Percentiles rank a stretch among this genome's conserved stretches.
These are phyloP conservation scores for Acanthamoeba royreba DNA, from an alignment of 208 protist species.

Conservation along the genomic window DNA sequence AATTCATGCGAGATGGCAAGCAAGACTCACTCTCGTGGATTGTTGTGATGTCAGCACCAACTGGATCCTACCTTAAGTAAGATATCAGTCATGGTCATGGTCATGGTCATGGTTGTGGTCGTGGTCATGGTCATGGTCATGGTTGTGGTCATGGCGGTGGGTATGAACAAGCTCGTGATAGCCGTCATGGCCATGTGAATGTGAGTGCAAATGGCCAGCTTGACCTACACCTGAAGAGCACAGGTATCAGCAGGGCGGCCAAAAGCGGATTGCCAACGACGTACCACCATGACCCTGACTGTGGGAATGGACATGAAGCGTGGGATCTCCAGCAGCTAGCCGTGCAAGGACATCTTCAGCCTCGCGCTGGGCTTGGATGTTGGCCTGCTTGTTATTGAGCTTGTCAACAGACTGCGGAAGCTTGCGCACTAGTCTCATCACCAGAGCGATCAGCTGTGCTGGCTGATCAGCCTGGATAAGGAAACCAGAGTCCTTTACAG, in stretches of 20 bases:
- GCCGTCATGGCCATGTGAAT: not conserved
- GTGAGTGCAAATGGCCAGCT: not conserved
- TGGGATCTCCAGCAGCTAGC: not conserved
- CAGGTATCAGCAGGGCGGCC: not conserved
- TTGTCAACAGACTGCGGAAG: not conserved
- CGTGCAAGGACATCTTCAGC: not conserved
- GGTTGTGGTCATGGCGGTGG: not conserved
- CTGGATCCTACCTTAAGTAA: no score
- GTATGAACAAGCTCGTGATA: not conserved
- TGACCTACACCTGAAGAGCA: not conserved
- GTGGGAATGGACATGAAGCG: not conserved
- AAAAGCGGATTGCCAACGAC: not conserved
- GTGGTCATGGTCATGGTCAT: not conserved
- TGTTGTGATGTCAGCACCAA: no score
- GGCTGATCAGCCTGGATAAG: not conserved
- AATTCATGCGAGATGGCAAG: no score
- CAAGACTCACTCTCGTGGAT: no score
- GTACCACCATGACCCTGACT: not conserved
- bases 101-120: not conserved
- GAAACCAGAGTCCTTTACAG: not conserved
- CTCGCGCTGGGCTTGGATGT: not conserved
- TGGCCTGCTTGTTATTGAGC: constrained; percentile 27
- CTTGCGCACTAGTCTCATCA: not conserved
- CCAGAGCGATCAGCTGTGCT: not conserved
- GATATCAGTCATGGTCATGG: no score